These are phyloP conservation scores for Trichoderma atrobrunneum DNA, from an alignment of 2,329 filamentous ascomycete genomes.

Conservation along the genomic window DNA sequence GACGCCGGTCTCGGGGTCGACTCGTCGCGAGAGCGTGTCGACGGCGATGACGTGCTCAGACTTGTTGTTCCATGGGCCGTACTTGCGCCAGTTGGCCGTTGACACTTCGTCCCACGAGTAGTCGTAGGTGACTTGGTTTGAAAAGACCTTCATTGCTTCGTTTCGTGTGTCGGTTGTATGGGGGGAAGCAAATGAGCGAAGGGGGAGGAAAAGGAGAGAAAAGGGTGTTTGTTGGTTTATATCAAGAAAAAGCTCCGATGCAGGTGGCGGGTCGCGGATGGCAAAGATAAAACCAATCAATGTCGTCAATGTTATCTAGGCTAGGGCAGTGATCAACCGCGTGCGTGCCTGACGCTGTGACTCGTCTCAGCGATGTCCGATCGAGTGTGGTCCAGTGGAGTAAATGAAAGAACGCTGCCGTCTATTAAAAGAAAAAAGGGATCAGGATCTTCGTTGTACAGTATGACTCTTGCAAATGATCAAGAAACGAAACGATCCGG, in stretches of 20 bases:
- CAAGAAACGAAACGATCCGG: neutral
- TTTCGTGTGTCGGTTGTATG: neutral
- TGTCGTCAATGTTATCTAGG: slow-evolving; percentile 11
- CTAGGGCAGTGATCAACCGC: slow-evolving; percentile 17
- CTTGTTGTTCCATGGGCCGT: slow-evolving; percentile 98
- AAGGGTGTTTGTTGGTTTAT: neutral
- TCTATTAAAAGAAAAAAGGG: neutral
- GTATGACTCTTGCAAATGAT: neutral
- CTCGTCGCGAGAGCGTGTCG: slow-evolving; percentile 76
- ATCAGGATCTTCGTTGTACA: neutral
- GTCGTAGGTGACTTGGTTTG: slow-evolving; percentile 83
- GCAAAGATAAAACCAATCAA: slow-evolving; percentile 19
- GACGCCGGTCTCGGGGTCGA: slow-evolving; percentile 57
- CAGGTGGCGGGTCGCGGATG: slow-evolving; percentile 16
- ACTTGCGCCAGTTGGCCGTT: slow-evolving; percentile 97
- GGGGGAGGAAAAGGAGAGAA: neutral
- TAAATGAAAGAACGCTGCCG: neutral
- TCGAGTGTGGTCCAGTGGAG: neutral
- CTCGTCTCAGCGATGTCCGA: neutral
- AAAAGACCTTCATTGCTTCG: slow-evolving; percentile 85
- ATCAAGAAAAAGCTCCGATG: slow-evolving; percentile 19
- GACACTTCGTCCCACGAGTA: slow-evolving; percentile 99
- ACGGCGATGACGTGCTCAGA: slow-evolving; percentile 95
- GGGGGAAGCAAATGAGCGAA: neutral
- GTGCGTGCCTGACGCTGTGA: slow-evolving; percentile 12